Evolutionary conservation across 2,329 filamentous ascomycete species (phyloP).

Genomic region (Fusarium longipes): DNA sequence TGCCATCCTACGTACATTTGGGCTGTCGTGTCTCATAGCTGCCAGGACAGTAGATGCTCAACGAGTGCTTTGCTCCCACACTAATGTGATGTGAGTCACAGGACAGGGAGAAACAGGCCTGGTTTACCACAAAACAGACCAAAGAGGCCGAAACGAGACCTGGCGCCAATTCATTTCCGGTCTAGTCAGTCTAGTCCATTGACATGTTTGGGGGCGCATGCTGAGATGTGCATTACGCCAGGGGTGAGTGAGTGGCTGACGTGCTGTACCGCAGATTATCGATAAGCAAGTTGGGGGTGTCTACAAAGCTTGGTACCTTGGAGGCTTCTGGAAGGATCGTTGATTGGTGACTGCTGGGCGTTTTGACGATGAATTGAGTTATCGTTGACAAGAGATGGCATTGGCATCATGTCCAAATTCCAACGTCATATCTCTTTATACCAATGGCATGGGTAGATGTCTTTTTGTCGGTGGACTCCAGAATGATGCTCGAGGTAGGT

Average conservation of each 20-base stretch:
- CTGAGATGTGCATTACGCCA: conserved; percentile 10
- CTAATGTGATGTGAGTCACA: conserved; percentile 45
- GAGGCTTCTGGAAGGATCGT: conserved; percentile 35
- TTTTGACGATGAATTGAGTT: conserved; percentile 31
- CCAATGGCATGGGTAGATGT: conserved; percentile 20
- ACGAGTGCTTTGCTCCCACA: conserved; percentile 24
- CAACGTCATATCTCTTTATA: conserved; percentile 38
- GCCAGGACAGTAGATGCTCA: too few relatives aligned
- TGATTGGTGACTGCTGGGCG: conserved; percentile 28
- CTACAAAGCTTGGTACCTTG: conserved; percentile 5
- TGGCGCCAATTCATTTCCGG: conserved; percentile 31
- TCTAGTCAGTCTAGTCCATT: conserved; percentile 32
- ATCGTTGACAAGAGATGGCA: conserved; percentile 24
- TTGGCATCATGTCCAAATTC: conserved; percentile 38
- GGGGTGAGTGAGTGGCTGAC: conserved; percentile 15
- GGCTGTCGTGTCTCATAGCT: conserved; percentile 1
- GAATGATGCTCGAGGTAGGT: conserved; percentile 19
- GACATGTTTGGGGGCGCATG: conserved; percentile 29
- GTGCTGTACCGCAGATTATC: conserved; percentile 34
- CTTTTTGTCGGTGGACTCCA: conserved; percentile 13
- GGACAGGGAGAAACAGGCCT: conserved; percentile 41
- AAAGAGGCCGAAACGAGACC: conserved; percentile 42
- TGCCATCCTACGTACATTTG: not conserved
- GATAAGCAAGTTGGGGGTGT: conserved; percentile 35
- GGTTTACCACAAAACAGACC: conserved; percentile 34